Evolutionary conservation across 2,329 filamentous ascomycete species (phyloP).

Genomic region (Stromatinia cepivora): DNA sequence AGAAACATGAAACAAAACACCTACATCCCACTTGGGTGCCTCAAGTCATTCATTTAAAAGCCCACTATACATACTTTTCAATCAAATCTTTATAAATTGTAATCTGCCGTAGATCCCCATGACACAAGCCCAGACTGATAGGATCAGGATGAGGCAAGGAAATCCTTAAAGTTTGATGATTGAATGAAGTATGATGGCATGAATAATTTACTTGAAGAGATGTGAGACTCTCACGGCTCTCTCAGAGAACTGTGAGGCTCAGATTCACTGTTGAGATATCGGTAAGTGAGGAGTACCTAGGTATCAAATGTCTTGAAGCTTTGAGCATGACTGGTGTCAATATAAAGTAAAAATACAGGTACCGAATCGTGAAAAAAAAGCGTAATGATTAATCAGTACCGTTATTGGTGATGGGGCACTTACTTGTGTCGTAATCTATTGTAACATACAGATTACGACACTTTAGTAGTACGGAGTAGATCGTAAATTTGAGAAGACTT

Average conservation of each 20-base stretch:
- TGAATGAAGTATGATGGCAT: not conserved
- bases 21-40: not conserved
- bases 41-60: not conserved
- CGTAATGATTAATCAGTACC: not conserved
- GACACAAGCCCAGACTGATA: not conserved
- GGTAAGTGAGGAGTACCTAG: not conserved
- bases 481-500: not conserved
- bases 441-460: not conserved
- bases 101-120: not conserved
- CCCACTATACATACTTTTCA: conserved; percentile 8
- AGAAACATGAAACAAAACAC: conserved; percentile 1
- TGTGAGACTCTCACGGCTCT: conserved; percentile 10
- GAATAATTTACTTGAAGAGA: conserved; percentile 4
- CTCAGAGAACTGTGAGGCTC: not conserved
- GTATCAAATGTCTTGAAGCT: not conserved
- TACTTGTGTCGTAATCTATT: not conserved
- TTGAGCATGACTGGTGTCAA: not conserved
- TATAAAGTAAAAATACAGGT: not conserved
- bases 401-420: not conserved
- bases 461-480: not conserved
- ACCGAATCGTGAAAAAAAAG: not conserved
- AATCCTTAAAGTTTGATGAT: conserved; percentile 5
- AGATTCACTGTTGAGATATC: not conserved
- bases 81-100: not conserved
- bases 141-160: not conserved